Evolutionary conservation across 2,329 filamentous ascomycete species (phyloP).

Genomic region (Microdochium paspali): DNA sequence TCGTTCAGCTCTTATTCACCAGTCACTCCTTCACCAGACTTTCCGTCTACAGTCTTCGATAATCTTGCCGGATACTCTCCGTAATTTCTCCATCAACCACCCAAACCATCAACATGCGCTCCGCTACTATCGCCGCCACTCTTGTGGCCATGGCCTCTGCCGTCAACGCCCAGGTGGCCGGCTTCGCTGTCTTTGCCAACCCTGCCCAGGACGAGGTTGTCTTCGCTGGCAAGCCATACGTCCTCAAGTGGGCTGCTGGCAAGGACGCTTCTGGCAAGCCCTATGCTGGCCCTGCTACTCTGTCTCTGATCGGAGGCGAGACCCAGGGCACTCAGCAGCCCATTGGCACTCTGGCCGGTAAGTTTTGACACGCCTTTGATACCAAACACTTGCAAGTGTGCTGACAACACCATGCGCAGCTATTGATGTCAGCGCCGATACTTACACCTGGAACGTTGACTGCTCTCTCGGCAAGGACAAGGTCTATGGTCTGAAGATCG

Average conservation of each 20-base stretch:
- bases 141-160: conserved; percentile 41
- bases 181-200: conserved; percentile 44
- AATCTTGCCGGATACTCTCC: neutral
- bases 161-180: conserved; percentile 42
- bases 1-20: neutral
- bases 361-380: conserved; percentile 18
- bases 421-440: conserved; percentile 32
- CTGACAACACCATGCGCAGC: conserved; percentile 23
- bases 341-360: conserved; percentile 37
- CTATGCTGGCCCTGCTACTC: conserved; percentile 34
- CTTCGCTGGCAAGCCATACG: conserved; percentile 36
- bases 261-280: conserved; percentile 19
- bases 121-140: conserved; percentile 35
- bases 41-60: conserved; percentile 2
- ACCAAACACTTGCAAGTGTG: neutral
- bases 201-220: conserved; percentile 35
- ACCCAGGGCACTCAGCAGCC: conserved; percentile 30
- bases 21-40: neutral
- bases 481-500: conserved; percentile 50
- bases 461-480: conserved; percentile 30
- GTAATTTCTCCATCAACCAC: conserved; percentile 4
- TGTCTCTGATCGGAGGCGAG: conserved; percentile 45
- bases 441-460: conserved; percentile 42
- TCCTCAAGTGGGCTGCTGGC: conserved; percentile 39
- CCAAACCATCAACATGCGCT: conserved; percentile 42